A percentile compares a stretch with the other conserved stretches of the same genome.
phyloP scores from a whole-genome alignment of 2,329 filamentous ascomycete genomes.

The Neofusicoccum ribis region DNA sequence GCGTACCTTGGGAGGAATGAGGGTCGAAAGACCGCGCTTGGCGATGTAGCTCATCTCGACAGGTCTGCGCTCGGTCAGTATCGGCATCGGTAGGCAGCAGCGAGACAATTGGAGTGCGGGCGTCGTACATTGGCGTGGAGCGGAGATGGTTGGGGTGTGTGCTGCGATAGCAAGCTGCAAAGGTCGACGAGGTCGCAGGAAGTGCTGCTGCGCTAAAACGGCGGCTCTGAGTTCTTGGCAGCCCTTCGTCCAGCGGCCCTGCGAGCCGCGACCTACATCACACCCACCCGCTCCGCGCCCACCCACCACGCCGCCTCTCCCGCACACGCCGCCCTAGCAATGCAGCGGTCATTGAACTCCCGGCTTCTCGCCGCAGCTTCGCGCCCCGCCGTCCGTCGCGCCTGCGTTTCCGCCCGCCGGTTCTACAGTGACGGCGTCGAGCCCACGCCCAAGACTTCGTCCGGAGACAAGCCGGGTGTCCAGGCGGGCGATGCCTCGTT shows the following conservation, averaged over 20 bases:
- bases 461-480: constrained; percentile 39
- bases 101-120: background rate
- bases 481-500: constrained; percentile 46
- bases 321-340: background rate
- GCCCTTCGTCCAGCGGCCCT: background rate
- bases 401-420: constrained; percentile 31
- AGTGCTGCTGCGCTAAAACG: constrained; percentile 13
- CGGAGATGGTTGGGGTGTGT: constrained; percentile 19
- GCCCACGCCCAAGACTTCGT: constrained; percentile 32
- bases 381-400: constrained; percentile 28
- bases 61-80: constrained; percentile 39
- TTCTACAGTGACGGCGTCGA: constrained; percentile 30
- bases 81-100: background rate
- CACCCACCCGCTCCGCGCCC: background rate
- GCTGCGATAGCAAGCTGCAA: constrained; percentile 16
- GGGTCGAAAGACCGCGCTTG: constrained; percentile 91
- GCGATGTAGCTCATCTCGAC: constrained; percentile 88
- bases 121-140: constrained; percentile 19
- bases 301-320: constrained; percentile 4
- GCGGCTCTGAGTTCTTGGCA: constrained; percentile 11
- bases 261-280: constrained; percentile 13
- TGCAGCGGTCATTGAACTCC: constrained; percentile 36
- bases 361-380: constrained; percentile 38
- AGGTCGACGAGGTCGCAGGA: constrained; percentile 19
- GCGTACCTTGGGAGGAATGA: constrained; percentile 96